phyloP scores from a whole-genome alignment of 2,329 filamentous ascomycete genomes.

The Lasiodiplodia hormozganensis region DNA sequence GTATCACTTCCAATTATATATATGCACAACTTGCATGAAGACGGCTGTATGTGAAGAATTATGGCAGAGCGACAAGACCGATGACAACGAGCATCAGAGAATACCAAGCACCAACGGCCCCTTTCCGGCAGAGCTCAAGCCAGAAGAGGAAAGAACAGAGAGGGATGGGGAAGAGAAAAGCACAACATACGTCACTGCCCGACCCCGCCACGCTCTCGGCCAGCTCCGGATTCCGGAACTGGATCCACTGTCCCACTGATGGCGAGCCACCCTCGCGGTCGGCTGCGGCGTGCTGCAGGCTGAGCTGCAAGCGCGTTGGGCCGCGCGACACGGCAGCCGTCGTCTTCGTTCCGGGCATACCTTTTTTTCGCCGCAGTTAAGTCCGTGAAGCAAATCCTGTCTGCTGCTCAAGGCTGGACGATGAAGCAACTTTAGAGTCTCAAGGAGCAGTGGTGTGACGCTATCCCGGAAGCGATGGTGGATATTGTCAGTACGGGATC shows the following conservation, averaged over 20 bases:
- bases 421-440: too few species aligned
- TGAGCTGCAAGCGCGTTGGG: constrained; percentile 15
- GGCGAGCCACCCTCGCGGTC: constrained; percentile 10
- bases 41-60: background rate
- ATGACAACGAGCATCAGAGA: background rate
- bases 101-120: too few species aligned
- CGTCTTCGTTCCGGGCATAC: constrained; percentile 5
- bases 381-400: background rate
- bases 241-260: constrained; percentile 14
- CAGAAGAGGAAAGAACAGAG: background rate
- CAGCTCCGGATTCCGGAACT: constrained; percentile 3
- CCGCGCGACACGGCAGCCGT: background rate
- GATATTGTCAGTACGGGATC: background rate
- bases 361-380: background rate
- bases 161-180: background rate
- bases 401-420: too few species aligned
- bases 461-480: background rate
- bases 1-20: background rate
- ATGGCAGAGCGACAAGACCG: background rate
- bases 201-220: background rate
- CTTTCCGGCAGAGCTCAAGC: background rate
- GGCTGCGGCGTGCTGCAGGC: constrained; percentile 16
- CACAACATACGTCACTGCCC: constrained; percentile 6
- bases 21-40: too few species aligned
- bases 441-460: background rate